Evolutionary conservation across 1,139 yeast species (phyloP).

Genomic region (Lodderomyces parapsilosis): DNA sequence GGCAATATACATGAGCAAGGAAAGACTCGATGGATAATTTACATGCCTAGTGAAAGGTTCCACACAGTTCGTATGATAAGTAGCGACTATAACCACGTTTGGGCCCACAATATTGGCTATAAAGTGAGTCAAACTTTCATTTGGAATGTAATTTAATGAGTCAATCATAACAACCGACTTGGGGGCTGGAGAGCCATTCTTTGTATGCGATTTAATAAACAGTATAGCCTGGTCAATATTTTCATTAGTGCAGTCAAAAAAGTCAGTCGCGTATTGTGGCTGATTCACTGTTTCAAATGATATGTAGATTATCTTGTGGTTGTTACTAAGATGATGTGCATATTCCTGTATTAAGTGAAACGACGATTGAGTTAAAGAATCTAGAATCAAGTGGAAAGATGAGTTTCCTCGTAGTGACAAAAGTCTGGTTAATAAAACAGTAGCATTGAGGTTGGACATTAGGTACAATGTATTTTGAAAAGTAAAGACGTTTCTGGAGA

Average conservation of each 20-base stretch:
- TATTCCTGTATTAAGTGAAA: constrained; percentile 56
- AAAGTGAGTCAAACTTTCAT: constrained; percentile 49
- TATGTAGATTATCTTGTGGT: constrained; percentile 40
- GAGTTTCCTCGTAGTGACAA: constrained; percentile 68
- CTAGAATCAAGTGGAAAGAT: constrained; percentile 69
- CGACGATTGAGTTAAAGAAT: constrained; percentile 70
- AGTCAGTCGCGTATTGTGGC: constrained; percentile 51
- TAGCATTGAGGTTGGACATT: constrained; percentile 52
- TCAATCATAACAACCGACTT: constrained; percentile 57
- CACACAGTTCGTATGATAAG: constrained; percentile 56
- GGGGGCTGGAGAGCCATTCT: constrained; percentile 8
- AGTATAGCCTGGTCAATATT: constrained; percentile 3
- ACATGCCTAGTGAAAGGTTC: constrained; percentile 15
- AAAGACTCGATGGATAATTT: constrained; percentile 52
- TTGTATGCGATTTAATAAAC: constrained; percentile 3
- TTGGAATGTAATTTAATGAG: constrained; percentile 60
- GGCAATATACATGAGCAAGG: constrained; percentile 63
- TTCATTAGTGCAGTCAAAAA: constrained; percentile 42
- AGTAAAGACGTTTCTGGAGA: no score
- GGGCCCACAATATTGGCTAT: constrained; percentile 58
- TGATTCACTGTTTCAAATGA: constrained; percentile 61
- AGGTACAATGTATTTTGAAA: no score
- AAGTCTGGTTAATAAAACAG: constrained; percentile 59
- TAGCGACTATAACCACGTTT: constrained; percentile 53
- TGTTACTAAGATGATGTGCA: constrained; percentile 31